Evolutionary conservation across 805 yeast species (phyloP).

Genomic region (Komagataella populi): DNA sequence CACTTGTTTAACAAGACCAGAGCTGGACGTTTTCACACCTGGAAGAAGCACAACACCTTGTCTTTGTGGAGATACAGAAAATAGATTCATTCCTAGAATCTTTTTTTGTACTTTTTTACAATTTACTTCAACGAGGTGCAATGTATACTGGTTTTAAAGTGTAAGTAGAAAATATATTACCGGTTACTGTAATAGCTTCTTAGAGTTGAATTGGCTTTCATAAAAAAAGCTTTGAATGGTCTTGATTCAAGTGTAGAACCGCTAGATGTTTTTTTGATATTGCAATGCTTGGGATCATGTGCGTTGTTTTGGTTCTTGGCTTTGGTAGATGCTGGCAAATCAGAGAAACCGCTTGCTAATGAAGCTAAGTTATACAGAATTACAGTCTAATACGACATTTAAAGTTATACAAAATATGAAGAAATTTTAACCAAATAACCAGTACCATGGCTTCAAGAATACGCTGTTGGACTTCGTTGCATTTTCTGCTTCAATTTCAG

Average conservation of each 20-base stretch:
- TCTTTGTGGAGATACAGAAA: constrained; percentile 99
- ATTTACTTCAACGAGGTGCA: background rate
- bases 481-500: background rate
- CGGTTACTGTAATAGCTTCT: background rate
- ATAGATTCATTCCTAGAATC: constrained; percentile 11
- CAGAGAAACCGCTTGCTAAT: too few relatives aligned
- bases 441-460: background rate
- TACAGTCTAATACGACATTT: background rate
- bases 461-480: background rate
- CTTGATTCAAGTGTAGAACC: too few relatives aligned
- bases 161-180: background rate
- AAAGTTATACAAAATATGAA: too few relatives aligned
- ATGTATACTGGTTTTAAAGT: background rate
- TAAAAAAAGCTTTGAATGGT: too few relatives aligned
- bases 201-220: too few relatives aligned
- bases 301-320: too few relatives aligned
- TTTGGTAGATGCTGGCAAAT: too few relatives aligned
- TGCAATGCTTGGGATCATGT: too few relatives aligned
- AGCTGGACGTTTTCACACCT: constrained; percentile 98
- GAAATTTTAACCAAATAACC: background rate
- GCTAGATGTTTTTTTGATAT: too few relatives aligned
- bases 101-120: background rate
- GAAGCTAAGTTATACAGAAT: background rate
- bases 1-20: constrained; percentile 97
- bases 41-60: constrained; percentile 99